These are phyloP conservation scores for Taiozyma sp. DNA, from an alignment of 1,139 yeast species.

Conservation along the genomic window DNA sequence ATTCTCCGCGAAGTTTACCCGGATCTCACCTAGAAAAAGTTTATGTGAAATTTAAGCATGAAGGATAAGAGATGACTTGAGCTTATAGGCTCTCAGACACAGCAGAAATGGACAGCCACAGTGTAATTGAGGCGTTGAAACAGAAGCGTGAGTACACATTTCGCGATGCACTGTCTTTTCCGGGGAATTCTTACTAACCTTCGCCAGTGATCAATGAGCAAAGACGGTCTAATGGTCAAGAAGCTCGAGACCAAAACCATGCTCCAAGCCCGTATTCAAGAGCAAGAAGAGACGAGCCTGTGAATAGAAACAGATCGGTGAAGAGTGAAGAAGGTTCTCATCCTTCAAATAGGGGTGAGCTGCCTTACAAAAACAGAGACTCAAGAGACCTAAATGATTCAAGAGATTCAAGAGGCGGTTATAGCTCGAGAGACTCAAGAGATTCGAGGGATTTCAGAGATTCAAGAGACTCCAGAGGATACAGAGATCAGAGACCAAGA, in stretches of 20 bases:
- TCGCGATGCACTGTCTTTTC: background rate
- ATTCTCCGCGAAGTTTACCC: background rate
- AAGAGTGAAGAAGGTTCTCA: background rate
- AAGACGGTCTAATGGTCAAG: constrained; percentile 1
- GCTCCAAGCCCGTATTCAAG: constrained; percentile 5
- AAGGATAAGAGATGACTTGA: background rate
- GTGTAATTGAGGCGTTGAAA: constrained; percentile 20
- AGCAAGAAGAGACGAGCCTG: constrained; percentile 5
- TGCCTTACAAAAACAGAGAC: constrained; percentile 3
- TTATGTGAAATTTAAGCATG: background rate
- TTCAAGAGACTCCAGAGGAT: constrained; percentile 1
- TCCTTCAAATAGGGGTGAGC: background rate
- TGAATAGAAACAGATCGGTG: background rate
- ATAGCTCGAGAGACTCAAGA: background rate
- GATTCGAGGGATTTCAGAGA: constrained; percentile 5
- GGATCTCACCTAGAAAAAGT: background rate
- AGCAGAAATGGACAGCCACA: constrained; percentile 16
- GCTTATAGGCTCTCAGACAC: background rate
- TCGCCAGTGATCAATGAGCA: constrained; percentile 13
- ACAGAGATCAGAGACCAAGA: constrained; percentile 2
- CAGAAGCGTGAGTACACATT: constrained; percentile 17
- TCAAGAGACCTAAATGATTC: background rate
- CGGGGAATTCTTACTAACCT: constrained; percentile 1
- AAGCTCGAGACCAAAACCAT: background rate
- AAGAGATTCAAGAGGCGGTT: background rate